Conservation (phyloP, 306 rosid species). For the Canavalia ensiformis region DNA sequence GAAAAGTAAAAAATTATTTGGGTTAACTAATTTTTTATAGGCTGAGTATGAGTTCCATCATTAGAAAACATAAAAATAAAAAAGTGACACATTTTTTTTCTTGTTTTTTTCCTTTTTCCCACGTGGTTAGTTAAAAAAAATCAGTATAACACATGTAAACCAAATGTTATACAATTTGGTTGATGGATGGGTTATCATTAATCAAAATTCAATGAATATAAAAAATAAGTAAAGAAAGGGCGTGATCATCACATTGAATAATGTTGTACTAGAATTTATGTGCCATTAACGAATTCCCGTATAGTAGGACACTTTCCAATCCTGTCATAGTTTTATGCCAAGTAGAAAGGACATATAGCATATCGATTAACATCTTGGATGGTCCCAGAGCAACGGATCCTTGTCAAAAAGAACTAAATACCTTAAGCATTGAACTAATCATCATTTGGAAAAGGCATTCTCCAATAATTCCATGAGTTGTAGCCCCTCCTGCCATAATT, state of each 20-base stretch:
- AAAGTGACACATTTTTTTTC: no score
- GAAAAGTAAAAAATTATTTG: neutral
- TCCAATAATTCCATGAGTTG: slow-evolving; percentile 97
- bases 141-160: neutral
- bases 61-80: no score
- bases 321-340: slow-evolving; percentile 42
- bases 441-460: slow-evolving; percentile 71
- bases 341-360: slow-evolving; percentile 21
- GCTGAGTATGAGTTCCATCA: neutral
- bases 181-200: slow-evolving; percentile 42
- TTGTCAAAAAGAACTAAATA: slow-evolving; percentile 30
- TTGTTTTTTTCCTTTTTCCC: no score
- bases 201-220: slow-evolving; percentile 45
- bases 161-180: slow-evolving; percentile 44
- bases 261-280: slow-evolving; percentile 32
- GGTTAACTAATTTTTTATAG: neutral
- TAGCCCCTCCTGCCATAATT: slow-evolving; percentile 78
- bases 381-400: slow-evolving; percentile 39
- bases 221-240: slow-evolving; percentile 36
- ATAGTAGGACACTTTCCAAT: slow-evolving; percentile 31
- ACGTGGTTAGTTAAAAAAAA: no score
- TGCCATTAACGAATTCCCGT: slow-evolving; percentile 40
- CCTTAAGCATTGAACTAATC: slow-evolving; percentile 47
- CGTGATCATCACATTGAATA: slow-evolving; percentile 41
- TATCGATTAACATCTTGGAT: slow-evolving; percentile 32